These are phyloP conservation scores for Metschnikowia kunwiensis DNA, from an alignment of 805 yeast species.

Conservation along the genomic window DNA sequence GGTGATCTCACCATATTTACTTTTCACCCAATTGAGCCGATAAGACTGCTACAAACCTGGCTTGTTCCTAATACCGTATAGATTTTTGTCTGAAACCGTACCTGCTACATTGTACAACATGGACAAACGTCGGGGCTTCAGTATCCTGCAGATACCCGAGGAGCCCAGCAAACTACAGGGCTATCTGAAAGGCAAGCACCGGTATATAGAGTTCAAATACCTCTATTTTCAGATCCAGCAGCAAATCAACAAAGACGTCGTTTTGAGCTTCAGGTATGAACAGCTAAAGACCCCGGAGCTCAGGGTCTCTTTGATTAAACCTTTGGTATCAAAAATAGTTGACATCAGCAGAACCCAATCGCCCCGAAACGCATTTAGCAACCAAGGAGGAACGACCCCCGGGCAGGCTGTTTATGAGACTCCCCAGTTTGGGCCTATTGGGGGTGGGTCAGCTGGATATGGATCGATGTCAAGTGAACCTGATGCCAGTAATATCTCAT, in stretches of 20 bases:
- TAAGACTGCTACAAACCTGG: no score
- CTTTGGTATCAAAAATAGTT: constrained; percentile 40
- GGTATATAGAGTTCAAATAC: constrained; percentile 35
- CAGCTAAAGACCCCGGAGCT: constrained; percentile 52
- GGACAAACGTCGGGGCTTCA: no score
- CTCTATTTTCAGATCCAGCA: constrained; percentile 41
- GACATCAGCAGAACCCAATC: constrained; percentile 37
- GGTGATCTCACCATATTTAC: no score
- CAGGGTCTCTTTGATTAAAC: constrained; percentile 45
- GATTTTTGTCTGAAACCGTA: no score
- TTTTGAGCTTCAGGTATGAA: constrained; percentile 46
- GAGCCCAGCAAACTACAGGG: constrained; percentile 8
- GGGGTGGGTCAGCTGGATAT: constrained; percentile 11
- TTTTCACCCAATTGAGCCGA: no score
- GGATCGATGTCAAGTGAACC: constrained; percentile 3
- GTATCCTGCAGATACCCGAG: constrained; percentile 2
- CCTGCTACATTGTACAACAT: no score
- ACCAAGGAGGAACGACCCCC: constrained; percentile 6
- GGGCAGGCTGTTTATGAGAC: constrained; percentile 11
- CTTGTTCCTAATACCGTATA: no score
- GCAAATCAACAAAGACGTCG: constrained; percentile 40
- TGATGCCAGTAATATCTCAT: constrained; percentile 22
- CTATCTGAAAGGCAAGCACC: constrained; percentile 17
- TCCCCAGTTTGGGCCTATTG: constrained; percentile 21
- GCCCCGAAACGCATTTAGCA: constrained; percentile 31